Percentiles rank a stretch among this genome's conserved stretches.
phyloP scores from a whole-genome alignment of 176 grass and related monocot genomes.

The Tillandsia leiboldiana region DNA sequence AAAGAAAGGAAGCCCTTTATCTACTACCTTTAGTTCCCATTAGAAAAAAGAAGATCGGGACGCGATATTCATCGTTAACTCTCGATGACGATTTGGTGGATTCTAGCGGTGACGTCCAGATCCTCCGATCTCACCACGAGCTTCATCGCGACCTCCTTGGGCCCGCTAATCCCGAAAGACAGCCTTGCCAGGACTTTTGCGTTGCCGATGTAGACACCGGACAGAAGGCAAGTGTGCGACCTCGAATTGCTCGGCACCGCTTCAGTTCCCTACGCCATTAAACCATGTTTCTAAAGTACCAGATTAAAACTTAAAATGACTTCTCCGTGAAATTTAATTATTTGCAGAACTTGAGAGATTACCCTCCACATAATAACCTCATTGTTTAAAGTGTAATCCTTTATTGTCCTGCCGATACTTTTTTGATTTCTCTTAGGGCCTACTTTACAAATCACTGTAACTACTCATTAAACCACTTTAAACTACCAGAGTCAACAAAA shows the following conservation, averaged over 20 bases:
- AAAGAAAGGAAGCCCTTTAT: too few species aligned
- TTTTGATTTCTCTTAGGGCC: too few species aligned
- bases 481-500: too few species aligned
- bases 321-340: too few species aligned
- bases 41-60: too few species aligned
- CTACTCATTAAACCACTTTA: too few species aligned
- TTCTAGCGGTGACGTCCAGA: constrained; percentile 71
- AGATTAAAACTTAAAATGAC: neutral
- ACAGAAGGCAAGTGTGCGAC: constrained; percentile 86
- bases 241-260: constrained; percentile 83
- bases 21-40: too few species aligned
- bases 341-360: too few species aligned
- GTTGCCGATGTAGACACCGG: constrained; percentile 66
- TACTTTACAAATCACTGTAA: too few species aligned
- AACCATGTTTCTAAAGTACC: constrained; percentile 2
- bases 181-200: constrained; percentile 76
- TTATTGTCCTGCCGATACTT: too few species aligned
- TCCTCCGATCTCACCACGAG: constrained; percentile 87
- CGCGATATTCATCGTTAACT: constrained; percentile 39
- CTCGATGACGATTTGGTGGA: constrained; percentile 87
- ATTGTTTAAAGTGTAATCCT: too few species aligned
- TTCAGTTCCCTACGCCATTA: constrained; percentile 56
- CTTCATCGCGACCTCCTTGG: constrained; percentile 98
- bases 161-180: constrained; percentile 75
- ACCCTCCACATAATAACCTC: too few species aligned